Evolutionary conservation across 148 eudicot species (phyloP).

Genomic region (Hydrangea macrophylla): DNA sequence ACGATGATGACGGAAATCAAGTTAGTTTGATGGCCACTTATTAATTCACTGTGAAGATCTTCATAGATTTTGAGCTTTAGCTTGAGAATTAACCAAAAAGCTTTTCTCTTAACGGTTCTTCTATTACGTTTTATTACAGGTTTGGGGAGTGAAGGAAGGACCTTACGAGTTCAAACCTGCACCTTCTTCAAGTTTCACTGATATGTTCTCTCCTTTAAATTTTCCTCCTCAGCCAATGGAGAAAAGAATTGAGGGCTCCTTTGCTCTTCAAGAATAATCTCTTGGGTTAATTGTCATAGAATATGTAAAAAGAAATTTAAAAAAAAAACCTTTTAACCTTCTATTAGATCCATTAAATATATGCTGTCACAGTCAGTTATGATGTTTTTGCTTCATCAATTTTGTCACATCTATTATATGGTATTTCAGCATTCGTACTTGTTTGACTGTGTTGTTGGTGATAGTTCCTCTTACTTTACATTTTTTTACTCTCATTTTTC

Average conservation of each 20-base stretch:
- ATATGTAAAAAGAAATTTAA: constrained; percentile 15
- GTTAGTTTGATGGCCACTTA: constrained; percentile 31
- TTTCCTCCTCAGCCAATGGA: constrained; percentile 59
- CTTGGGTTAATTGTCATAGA: not conserved
- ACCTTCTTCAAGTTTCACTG: constrained; percentile 68
- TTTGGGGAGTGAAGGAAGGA: constrained; percentile 93
- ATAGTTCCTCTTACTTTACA: too few relatives aligned
- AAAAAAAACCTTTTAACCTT: too few relatives aligned
- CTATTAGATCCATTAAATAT: too few relatives aligned
- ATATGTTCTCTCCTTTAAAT: constrained; percentile 58
- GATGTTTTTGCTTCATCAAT: too few relatives aligned
- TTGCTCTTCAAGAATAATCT: constrained; percentile 67
- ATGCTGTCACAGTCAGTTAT: too few relatives aligned
- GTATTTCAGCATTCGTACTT: too few relatives aligned
- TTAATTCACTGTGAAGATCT: not conserved
- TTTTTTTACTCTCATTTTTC: too few relatives aligned
- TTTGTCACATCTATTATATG: too few relatives aligned
- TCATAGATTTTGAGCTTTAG: not conserved
- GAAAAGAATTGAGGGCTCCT: constrained; percentile 83
- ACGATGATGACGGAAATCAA: constrained; percentile 91
- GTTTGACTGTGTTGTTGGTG: too few relatives aligned
- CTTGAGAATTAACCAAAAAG: not conserved
- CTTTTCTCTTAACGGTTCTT: not conserved
- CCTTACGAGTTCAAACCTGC: constrained; percentile 97
- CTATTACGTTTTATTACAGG: constrained; percentile 40